These are phyloP conservation scores for Teratosphaeria zuluensis DNA, from an alignment of 2,329 filamentous ascomycete genomes.

Conservation along the genomic window DNA sequence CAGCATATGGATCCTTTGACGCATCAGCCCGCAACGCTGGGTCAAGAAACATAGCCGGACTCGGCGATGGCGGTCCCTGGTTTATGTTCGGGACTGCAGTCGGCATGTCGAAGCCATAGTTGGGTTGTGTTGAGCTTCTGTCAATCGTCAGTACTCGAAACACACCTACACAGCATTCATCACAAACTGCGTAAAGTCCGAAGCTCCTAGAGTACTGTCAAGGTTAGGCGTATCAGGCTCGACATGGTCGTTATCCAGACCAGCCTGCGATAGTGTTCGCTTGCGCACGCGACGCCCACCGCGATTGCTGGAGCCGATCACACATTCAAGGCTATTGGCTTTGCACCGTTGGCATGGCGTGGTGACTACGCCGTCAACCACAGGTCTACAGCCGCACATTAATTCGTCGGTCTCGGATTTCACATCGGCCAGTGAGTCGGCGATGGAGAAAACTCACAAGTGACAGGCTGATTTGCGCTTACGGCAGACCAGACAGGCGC, in stretches of 20 bases:
- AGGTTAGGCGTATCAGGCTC: conserved; percentile 17
- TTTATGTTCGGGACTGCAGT: not conserved
- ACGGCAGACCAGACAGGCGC: conserved; percentile 14
- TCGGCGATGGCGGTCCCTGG: conserved; percentile 5
- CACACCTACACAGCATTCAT: not conserved
- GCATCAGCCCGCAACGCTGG: conserved; percentile 20
- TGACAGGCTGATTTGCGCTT: conserved; percentile 15
- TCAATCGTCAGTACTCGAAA: not conserved
- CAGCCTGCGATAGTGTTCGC: conserved; percentile 29
- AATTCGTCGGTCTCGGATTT: not conserved
- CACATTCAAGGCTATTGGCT: conserved; percentile 48
- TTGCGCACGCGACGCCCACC: conserved; percentile 50
- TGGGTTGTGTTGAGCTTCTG: not conserved
- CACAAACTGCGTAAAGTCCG: conserved; percentile 2
- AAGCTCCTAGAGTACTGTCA: conserved; percentile 5
- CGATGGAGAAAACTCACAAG: conserved; percentile 9
- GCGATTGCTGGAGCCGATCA: conserved; percentile 50
- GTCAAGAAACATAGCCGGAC: conserved; percentile 19
- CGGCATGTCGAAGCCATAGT: conserved; percentile 2
- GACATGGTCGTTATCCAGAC: conserved; percentile 19
- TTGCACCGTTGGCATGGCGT: conserved; percentile 50
- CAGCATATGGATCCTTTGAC: conserved; percentile 7
- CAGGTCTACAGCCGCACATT: conserved; percentile 24
- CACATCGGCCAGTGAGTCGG: not conserved
- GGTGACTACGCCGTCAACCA: conserved; percentile 38